A percentile compares a stretch with the other conserved stretches of the same genome.
Conservation (phyloP, 106 monocot species). For the Phalaenopsis equestris region DNA sequence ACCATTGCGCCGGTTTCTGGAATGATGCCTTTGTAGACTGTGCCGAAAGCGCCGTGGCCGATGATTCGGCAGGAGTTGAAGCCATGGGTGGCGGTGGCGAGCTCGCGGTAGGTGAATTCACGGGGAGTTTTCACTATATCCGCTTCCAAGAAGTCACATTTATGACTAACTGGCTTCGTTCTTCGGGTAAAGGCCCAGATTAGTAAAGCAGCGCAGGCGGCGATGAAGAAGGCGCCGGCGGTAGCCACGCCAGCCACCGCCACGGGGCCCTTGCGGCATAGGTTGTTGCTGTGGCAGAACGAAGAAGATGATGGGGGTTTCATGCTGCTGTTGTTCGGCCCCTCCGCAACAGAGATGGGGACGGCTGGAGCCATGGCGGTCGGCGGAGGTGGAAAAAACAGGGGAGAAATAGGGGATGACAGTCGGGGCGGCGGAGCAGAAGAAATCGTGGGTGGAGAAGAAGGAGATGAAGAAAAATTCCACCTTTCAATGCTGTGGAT, state of each 20-base stretch:
- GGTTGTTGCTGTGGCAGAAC: slow-evolving; percentile 33
- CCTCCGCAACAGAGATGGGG: slow-evolving; percentile 20
- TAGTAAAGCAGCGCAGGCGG: slow-evolving; percentile 39
- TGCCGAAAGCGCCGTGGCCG: slow-evolving; percentile 91
- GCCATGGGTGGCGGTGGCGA: slow-evolving; percentile 46
- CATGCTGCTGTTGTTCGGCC: slow-evolving; percentile 18
- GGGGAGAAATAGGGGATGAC: slow-evolving; percentile 1
- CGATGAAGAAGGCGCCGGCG: slow-evolving; percentile 69
- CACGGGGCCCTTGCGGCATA: slow-evolving; percentile 54
- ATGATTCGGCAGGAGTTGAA: slow-evolving; percentile 70
- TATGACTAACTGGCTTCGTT: slow-evolving; percentile 13
- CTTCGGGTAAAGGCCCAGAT: slow-evolving; percentile 42
- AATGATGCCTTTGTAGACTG: slow-evolving; percentile 90
- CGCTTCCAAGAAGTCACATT: slow-evolving; percentile 26
- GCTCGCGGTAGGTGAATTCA: slow-evolving; percentile 79
- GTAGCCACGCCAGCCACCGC: slow-evolving; percentile 77
- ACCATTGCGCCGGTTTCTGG: slow-evolving; percentile 71
- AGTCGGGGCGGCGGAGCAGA: neutral
- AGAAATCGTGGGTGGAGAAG: slow-evolving; percentile 10
- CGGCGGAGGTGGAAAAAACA: neutral
- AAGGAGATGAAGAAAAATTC: slow-evolving; percentile 63
- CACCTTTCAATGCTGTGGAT: slow-evolving; percentile 84
- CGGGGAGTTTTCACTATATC: slow-evolving; percentile 59
- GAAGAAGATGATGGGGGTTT: slow-evolving; percentile 19
- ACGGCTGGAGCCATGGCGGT: slow-evolving; percentile 15